A percentile compares a stretch with the other conserved stretches of the same genome.
Conservation (phyloP, 345 rosid species). For the Linum usitatissimum region DNA sequence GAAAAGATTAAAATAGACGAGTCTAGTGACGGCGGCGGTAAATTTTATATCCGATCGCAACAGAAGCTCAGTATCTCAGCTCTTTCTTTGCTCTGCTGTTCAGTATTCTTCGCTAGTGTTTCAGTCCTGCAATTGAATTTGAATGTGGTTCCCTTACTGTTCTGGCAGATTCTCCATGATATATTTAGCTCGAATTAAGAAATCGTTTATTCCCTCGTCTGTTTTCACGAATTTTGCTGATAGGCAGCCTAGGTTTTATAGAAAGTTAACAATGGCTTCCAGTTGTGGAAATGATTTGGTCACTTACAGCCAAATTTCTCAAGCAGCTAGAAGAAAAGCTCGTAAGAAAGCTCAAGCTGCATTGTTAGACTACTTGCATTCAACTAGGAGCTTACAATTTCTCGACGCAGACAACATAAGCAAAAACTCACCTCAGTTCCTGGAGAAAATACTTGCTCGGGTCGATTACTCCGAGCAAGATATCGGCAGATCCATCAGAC, state of each 20-base stretch:
- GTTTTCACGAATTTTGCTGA: slow-evolving; percentile 23
- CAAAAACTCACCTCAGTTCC: slow-evolving; percentile 48
- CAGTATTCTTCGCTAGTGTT: no score
- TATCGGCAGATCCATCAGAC: slow-evolving; percentile 26
- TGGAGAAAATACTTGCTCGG: slow-evolving; percentile 30
- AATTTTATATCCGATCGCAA: no score
- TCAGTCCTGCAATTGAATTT: no score
- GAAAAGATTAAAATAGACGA: no score
- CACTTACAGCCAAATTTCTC: slow-evolving; percentile 18
- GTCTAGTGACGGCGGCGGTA: no score
- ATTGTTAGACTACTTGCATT: slow-evolving; percentile 55
- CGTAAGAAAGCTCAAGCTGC: slow-evolving; percentile 31
- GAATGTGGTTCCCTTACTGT: not conserved
- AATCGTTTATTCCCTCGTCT: slow-evolving; percentile 32
- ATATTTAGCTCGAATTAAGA: slow-evolving; percentile 24
- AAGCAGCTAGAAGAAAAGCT: slow-evolving; percentile 31
- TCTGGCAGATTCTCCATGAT: slow-evolving; percentile 20
- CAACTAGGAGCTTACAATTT: slow-evolving; percentile 47
- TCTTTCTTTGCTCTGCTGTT: no score
- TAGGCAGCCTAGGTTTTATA: slow-evolving; percentile 32
- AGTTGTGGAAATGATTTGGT: not conserved
- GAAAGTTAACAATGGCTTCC: not conserved
- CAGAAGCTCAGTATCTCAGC: no score
- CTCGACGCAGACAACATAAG: slow-evolving; percentile 64
- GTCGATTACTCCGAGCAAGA: slow-evolving; percentile 23